Evolutionary conservation across 2,329 filamentous ascomycete genomes (phyloP), one percentile per base, ranked within the genome.

Genomic region (Diaporthe sp.): DNA sequence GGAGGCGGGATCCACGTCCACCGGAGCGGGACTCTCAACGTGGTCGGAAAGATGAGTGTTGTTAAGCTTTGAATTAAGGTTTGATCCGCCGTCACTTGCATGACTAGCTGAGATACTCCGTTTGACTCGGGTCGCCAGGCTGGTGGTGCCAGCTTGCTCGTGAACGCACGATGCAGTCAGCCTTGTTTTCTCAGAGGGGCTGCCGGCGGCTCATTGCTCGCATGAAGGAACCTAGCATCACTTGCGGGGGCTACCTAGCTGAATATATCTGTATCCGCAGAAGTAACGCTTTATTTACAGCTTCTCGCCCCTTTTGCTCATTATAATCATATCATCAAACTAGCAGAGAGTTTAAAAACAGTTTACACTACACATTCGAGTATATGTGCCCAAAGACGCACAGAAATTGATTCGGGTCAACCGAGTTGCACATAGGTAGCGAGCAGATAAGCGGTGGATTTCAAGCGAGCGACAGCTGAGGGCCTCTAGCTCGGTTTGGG

Each of bases 11-110:
- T 64, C 58, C 58, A 45, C 38, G 25, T 64, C 58, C 58, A 30
- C 30, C 58, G 38, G 58, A 28, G n/a, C 38, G 38, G 58, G 45
- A 25, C 58, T 64, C 58, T 22, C n/a, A 45, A 30, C 5, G 38
- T 12, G 35, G 38, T 25, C 38, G 58, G 15, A 64, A 30, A 6
- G 58, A 64, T 38, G 58, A 64, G 58, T 64, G 45, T 45, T 45
- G 58, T 64, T 25, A 64, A 45, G 58, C 38, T 64, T 64, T 64
- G 38, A 3, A 22, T 64, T 45, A 64, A 64, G 58, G 38, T 45
- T 45, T 38, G 40, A 30, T 6, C 38, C 38, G 25, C 38, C 6
- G 15, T 30, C 58, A 22, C n/a, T 45, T 22, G 8, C 35, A 22
- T 64, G 58, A 64, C 38, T 45, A 64, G 38, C 58, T 30, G 6